Percentiles rank a stretch among this genome's conserved stretches.
These are phyloP conservation scores for Iberis pinnata DNA, from an alignment of 345 rosid genomes.

Conservation along the genomic window DNA sequence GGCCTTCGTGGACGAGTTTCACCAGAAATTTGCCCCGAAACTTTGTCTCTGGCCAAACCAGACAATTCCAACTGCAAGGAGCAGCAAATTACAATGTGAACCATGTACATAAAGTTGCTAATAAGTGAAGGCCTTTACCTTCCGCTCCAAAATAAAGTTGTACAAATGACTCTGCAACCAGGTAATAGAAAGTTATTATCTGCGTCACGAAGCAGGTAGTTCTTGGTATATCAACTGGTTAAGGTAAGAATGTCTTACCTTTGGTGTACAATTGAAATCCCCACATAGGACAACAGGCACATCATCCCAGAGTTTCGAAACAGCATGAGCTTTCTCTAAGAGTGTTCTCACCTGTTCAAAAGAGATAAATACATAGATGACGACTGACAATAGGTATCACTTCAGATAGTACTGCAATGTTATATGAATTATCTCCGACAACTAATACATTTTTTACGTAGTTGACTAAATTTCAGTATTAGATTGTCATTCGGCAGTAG, in stretches of 20 bases:
- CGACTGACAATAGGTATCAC: background rate
- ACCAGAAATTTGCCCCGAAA: conserved; percentile 88
- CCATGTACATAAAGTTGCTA: conserved; percentile 5
- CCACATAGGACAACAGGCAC: conserved; percentile 94
- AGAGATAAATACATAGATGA: conserved; percentile 9
- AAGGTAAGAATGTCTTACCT: conserved; percentile 40
- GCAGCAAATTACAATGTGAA: conserved; percentile 16
- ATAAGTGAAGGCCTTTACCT: conserved; percentile 43
- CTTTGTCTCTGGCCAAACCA: conserved; percentile 62
- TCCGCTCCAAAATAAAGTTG: conserved; percentile 73
- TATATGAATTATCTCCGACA: background rate
- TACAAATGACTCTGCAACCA: conserved; percentile 78
- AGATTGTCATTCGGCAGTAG: background rate
- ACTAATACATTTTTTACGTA: background rate
- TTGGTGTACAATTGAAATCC: conserved; percentile 90
- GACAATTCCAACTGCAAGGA: conserved; percentile 60
- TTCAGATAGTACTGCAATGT: conserved; percentile 10
- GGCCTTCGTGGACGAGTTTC: conserved; percentile 38
- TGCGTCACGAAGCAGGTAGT: conserved; percentile 4
- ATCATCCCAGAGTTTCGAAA: conserved; percentile 71
- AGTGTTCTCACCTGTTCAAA: conserved; percentile 64
- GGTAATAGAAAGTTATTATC: conserved; percentile 23
- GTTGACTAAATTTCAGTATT: background rate
- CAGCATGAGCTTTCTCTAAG: conserved; percentile 63
- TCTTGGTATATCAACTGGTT: conserved; percentile 7